A percentile compares a stretch with the other conserved stretches of the same genome.
Evolutionary conservation across 148 eudicot genomes (phyloP).

Genomic region (Fagopyrum esculentum): DNA sequence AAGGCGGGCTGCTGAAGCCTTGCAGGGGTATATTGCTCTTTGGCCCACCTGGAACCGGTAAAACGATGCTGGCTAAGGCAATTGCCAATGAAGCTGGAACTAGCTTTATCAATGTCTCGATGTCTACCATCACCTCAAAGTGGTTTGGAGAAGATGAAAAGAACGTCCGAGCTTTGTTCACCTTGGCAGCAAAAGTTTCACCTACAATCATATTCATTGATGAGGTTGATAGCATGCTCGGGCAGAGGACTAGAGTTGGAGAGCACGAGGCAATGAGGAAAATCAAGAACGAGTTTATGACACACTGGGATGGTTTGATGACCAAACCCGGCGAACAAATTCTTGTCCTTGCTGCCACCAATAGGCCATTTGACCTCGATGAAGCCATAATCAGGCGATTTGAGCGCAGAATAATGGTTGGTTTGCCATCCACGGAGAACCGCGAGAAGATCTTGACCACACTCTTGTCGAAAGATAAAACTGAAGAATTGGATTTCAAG

Average conservation of each 20-base stretch:
- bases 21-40: slow-evolving; percentile 82
- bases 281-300: slow-evolving; percentile 90
- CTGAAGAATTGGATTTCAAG: slow-evolving; percentile 59
- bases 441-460: slow-evolving; percentile 79
- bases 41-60: slow-evolving; percentile 93
- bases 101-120: slow-evolving; percentile 85
- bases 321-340: slow-evolving; percentile 11
- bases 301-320: slow-evolving; percentile 65
- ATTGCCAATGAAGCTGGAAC: slow-evolving; percentile 96
- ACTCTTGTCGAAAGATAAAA: slow-evolving; percentile 66
- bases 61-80: slow-evolving; percentile 94
- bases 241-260: slow-evolving; percentile 90
- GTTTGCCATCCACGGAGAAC: slow-evolving; percentile 65
- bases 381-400: slow-evolving; percentile 13
- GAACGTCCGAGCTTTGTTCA: slow-evolving; percentile 8
- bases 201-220: slow-evolving; percentile 10
- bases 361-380: slow-evolving; percentile 13
- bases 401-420: slow-evolving; percentile 64
- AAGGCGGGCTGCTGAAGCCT: too few species aligned
- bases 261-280: slow-evolving; percentile 98
- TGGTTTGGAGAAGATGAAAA: slow-evolving; percentile 13
- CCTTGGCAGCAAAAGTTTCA: slow-evolving; percentile 1
- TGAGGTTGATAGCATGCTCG: slow-evolving; percentile 91
- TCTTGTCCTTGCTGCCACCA: slow-evolving; percentile 11
- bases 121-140: slow-evolving; percentile 86